A percentile compares a stretch with the other conserved stretches of the same genome.
phyloP scores from a whole-genome alignment of 2,329 filamentous ascomycete species.

The Raffaelea arxii region DNA sequence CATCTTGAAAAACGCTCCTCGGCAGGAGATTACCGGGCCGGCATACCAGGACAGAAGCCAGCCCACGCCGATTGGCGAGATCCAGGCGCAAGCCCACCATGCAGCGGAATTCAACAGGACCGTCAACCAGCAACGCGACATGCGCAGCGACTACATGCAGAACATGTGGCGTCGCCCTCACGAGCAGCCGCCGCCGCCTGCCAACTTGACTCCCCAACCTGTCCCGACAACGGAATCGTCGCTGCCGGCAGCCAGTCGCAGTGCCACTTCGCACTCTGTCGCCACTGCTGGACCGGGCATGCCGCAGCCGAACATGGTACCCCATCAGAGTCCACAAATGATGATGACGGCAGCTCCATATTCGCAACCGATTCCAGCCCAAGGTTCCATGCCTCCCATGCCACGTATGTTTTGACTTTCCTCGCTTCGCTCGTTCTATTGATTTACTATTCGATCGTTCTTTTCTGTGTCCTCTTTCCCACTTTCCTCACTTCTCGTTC shows the following conservation, averaged over 20 bases:
- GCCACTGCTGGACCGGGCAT: constrained; percentile 29
- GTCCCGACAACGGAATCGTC: constrained; percentile 33
- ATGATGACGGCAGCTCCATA: constrained; percentile 59
- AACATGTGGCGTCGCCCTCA: constrained; percentile 76
- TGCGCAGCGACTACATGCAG: constrained; percentile 70
- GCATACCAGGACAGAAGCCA: constrained; percentile 82
- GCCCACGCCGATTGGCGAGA: constrained; percentile 64
- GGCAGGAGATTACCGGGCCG: constrained; percentile 81
- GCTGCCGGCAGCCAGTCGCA: constrained; percentile 39
- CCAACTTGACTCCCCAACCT: constrained; percentile 37
- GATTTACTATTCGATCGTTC: background rate
- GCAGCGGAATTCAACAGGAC: constrained; percentile 85
- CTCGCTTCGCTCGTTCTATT: constrained; percentile 28
- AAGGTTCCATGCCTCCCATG: constrained; percentile 58
- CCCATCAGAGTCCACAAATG: constrained; percentile 55
- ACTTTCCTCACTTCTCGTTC: too few species aligned
- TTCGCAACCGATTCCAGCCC: constrained; percentile 60
- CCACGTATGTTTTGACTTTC: constrained; percentile 36
- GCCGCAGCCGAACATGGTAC: constrained; percentile 46
- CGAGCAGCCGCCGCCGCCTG: constrained; percentile 52
- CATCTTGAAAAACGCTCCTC: constrained; percentile 65
- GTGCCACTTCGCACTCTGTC: constrained; percentile 51
- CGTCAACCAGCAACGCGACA: constrained; percentile 68
- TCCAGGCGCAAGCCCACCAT: constrained; percentile 77
- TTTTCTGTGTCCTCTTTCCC: background rate